Percentiles rank a stretch among this genome's conserved stretches.
Evolutionary conservation across 2,329 filamentous ascomycete genomes (phyloP).

Genomic region (Talaromyces amestolkiae): DNA sequence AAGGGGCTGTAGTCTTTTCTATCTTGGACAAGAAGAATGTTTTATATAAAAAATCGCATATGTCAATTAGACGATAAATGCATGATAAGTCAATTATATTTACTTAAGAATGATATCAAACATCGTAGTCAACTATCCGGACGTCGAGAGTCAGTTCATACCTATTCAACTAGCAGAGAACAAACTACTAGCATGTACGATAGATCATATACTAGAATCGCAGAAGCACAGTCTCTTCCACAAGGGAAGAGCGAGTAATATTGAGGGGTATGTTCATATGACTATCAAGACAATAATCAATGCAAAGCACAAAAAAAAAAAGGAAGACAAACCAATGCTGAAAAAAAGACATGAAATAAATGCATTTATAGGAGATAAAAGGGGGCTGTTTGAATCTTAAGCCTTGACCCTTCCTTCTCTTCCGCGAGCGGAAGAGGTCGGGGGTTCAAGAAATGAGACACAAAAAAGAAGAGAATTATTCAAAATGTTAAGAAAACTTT

Average conservation of each 20-base stretch:
- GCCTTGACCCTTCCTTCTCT: not conserved
- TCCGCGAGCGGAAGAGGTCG: not conserved
- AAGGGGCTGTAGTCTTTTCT: slow-evolving; percentile 37
- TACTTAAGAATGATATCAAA: too few species aligned
- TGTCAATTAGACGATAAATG: not conserved
- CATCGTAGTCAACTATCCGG: too few species aligned
- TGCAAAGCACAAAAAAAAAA: not conserved
- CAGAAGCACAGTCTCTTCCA: not conserved
- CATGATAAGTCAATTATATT: too few species aligned
- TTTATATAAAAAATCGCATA: not conserved
- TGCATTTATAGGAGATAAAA: not conserved
- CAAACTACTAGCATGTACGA: not conserved
- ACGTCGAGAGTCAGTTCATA: not conserved
- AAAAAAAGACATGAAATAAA: not conserved
- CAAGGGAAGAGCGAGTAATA: slow-evolving; percentile 3
- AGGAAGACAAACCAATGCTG: not conserved
- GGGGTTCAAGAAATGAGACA: not conserved
- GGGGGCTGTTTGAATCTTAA: not conserved
- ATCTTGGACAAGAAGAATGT: not conserved
- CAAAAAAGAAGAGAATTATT: not conserved
- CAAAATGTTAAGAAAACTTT: not conserved
- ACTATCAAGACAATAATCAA: not conserved
- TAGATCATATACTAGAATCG: not conserved
- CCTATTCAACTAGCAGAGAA: not conserved
- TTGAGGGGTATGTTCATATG: slow-evolving; percentile 8